Percentiles rank a stretch among this genome's conserved stretches.
Evolutionary conservation across 2,329 filamentous ascomycete species (phyloP).

Genomic region (Fusarium bactridioides): DNA sequence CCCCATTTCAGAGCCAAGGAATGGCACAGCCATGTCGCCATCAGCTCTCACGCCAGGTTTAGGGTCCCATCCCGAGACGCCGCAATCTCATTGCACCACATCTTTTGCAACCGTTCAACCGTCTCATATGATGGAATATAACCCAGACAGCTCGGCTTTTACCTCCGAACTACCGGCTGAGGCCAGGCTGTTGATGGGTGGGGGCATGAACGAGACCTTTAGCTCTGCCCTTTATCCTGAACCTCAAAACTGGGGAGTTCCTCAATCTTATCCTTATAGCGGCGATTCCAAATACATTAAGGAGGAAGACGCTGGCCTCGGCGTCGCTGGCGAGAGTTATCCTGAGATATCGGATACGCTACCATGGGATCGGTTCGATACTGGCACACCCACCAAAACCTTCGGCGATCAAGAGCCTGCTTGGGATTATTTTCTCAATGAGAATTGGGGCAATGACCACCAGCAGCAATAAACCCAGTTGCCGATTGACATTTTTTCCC

Average conservation of each 20-base stretch:
- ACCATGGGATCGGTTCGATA: conserved; percentile 11
- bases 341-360: conserved; percentile 12
- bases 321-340: conserved; percentile 8
- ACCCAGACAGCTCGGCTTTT: conserved; percentile 47
- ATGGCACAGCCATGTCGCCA: conserved; percentile 33
- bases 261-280: conserved; percentile 5
- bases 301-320: conserved; percentile 6
- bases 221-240: conserved; percentile 11
- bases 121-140: conserved; percentile 35
- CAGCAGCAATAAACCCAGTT: conserved; percentile 15
- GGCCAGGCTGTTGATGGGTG: conserved; percentile 50
- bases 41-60: conserved; percentile 42
- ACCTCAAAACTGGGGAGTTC: conserved; percentile 6
- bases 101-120: conserved; percentile 13
- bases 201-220: conserved; percentile 14
- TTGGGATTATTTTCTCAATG: conserved; percentile 46
- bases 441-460: conserved; percentile 36
- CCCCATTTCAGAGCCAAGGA: conserved; percentile 24
- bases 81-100: conserved; percentile 32
- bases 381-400: conserved; percentile 6
- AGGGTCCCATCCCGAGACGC: conserved; percentile 34
- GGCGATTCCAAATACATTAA: conserved; percentile 22
- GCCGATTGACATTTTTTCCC: background rate
- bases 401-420: conserved; percentile 40
- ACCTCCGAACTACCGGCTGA: conserved; percentile 54